Conservation (phyloP, 1,139 yeast genomes). For the Scheffersomyces parashehatae region DNA sequence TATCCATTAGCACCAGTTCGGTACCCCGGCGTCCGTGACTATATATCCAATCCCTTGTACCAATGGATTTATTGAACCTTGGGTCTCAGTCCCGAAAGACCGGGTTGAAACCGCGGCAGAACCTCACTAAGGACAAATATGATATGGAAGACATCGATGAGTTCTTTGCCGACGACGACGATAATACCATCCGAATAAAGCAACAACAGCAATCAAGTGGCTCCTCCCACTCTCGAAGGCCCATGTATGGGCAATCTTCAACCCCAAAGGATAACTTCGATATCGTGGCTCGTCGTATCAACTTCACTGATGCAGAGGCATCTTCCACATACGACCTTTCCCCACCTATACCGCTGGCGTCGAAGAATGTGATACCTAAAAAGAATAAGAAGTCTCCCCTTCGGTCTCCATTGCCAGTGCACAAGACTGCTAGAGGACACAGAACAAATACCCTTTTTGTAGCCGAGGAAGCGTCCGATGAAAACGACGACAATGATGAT, state of each 20-base stretch:
- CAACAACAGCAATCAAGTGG: neutral
- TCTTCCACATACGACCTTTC: conserved; percentile 32
- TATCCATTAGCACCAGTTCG: too few species aligned
- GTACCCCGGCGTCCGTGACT: too few species aligned
- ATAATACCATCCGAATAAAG: conserved; percentile 5
- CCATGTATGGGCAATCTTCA: conserved; percentile 1
- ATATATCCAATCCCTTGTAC: neutral
- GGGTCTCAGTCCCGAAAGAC: conserved; percentile 62
- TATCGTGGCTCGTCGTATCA: conserved; percentile 36
- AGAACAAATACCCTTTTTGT: too few species aligned
- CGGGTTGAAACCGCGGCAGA: conserved; percentile 52
- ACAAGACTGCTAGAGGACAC: conserved; percentile 3
- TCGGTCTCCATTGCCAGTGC: conserved; percentile 34
- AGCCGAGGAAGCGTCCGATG: neutral
- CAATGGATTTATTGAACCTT: conserved; percentile 51
- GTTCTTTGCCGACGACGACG: conserved; percentile 58
- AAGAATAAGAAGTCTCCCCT: conserved; percentile 33
- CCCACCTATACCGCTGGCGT: conserved; percentile 24
- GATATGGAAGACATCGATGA: conserved; percentile 82
- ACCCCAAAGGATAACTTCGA: conserved; percentile 18
- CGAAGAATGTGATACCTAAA: conserved; percentile 15
- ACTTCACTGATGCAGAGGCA: conserved; percentile 40
- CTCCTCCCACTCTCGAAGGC: neutral
- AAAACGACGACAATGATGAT: conserved; percentile 3
- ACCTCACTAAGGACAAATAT: conserved; percentile 60